Evolutionary conservation across 2,329 filamentous ascomycete genomes (phyloP).

Genomic region (Curvularia spicifera): DNA sequence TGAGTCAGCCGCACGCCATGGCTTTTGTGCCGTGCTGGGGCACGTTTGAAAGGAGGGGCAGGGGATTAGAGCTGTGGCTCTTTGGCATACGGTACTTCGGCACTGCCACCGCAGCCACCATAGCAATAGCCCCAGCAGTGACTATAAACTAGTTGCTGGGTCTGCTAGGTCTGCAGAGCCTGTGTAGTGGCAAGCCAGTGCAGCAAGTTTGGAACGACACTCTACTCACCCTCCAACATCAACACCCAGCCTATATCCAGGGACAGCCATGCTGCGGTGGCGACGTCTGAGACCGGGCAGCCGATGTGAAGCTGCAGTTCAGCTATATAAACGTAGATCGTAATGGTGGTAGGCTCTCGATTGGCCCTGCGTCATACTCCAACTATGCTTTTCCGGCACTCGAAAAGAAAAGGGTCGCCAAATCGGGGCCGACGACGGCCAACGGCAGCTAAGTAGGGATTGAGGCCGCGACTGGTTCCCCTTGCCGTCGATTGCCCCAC

Average conservation of each 20-base stretch:
- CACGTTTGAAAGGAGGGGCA: not conserved
- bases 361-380: slow-evolving; percentile 18
- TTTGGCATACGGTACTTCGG: not conserved
- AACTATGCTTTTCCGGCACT: slow-evolving; percentile 17
- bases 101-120: not conserved
- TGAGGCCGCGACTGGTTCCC: not conserved
- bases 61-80: not conserved
- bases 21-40: not conserved
- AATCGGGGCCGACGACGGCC: slow-evolving; percentile 9
- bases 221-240: slow-evolving; percentile 46
- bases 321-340: slow-evolving; percentile 1
- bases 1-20: slow-evolving; percentile 17
- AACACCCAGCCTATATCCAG: slow-evolving; percentile 43
- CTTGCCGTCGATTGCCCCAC: slow-evolving; percentile 6
- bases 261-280: slow-evolving; percentile 10
- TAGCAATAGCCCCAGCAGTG: not conserved
- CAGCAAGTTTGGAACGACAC: slow-evolving; percentile 1
- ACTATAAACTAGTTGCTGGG: slow-evolving; percentile 1
- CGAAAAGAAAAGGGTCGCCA: slow-evolving; percentile 7
- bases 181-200: not conserved
- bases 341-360: not conserved
- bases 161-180: not conserved
- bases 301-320: not conserved
- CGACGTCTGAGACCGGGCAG: not conserved
- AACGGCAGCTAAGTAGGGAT: slow-evolving; percentile 1